phyloP scores from a whole-genome alignment of 441 rosid species.

The Eruca vesicaria region DNA sequence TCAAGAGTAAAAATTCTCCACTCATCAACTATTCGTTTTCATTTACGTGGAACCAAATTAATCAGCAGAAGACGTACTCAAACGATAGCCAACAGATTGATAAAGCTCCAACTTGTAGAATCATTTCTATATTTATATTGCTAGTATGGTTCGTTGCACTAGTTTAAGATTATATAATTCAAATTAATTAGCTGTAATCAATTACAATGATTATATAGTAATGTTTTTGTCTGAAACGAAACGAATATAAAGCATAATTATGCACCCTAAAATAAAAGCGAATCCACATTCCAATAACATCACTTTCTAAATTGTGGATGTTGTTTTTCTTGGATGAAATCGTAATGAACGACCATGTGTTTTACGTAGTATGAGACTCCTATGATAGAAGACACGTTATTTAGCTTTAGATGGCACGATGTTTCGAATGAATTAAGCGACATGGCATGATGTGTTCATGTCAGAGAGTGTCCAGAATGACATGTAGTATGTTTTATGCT shows the following conservation, averaged over 20 bases:
- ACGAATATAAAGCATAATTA: neutral
- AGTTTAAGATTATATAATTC: neutral
- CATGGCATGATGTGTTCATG: neutral
- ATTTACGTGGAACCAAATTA: constrained; percentile 28
- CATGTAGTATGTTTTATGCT: neutral
- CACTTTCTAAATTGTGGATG: neutral
- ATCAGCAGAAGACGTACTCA: constrained; percentile 15
- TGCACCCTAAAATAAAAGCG: neutral
- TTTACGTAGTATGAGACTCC: neutral
- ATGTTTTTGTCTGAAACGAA: neutral
- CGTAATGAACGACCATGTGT: neutral
- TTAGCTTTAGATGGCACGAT: neutral
- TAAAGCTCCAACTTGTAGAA: constrained; percentile 14
- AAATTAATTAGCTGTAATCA: neutral
- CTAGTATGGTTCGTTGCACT: neutral
- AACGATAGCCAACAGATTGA: constrained; percentile 24
- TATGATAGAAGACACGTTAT: neutral
- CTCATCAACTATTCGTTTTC: constrained; percentile 7
- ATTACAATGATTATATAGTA: neutral
- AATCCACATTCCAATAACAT: neutral
- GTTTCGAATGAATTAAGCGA: neutral
- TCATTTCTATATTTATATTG: neutral
- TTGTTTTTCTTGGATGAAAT: neutral
- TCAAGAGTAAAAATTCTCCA: constrained; percentile 20
- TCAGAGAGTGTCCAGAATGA: neutral